Evolutionary conservation across 768 basidiomycete genomes (phyloP), one percentile per base, ranked within the genome.

Genomic region (Udeniomyces megalosporus): DNA sequence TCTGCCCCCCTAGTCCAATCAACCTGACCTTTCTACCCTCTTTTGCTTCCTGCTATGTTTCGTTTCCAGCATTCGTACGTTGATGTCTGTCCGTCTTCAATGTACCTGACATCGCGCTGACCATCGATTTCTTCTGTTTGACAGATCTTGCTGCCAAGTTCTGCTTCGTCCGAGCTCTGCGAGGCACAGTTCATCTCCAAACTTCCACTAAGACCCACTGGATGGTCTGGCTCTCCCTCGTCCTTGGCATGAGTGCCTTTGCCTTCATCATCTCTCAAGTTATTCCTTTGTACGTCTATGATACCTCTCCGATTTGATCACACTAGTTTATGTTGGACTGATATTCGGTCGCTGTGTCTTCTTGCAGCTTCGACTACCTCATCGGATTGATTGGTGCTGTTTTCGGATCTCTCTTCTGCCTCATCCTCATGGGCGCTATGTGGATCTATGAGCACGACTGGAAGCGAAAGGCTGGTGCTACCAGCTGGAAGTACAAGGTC

Each of bases 141-240:
- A 55, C 60, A 61, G 51, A 67, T 59, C 28, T 62, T 2, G 66
- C 70, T 15, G 57, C 58, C 57, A 68, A 69, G 62, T 70, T 62
- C 62, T 50, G 66, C 47, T 69, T 70, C 31, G 68, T 70, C 14
- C 67, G 69, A 6, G 20, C 51, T 32, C 63, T 69, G 17, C 67
- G 68, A 38, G 55, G 64, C 46, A 64, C 63, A 4, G 34, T 28
- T 12, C 70, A 70, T 60, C 34, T 70, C 0, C 66, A 66, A 29
- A 31, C 35, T 8, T 62, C 58, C 24, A 66, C 66, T 22, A 17
- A 17, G 3, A 58, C 52, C 1, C 70, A 70, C 61, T 70, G 67
- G 67, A 22, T 62, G 3, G 26, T 48, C 20, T 69, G 70, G 69
- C 34, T 67, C 48, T 29, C 45, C 7, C 61, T 55, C 45, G 44